A percentile compares a stretch with the other conserved stretches of the same genome.
Conservation (phyloP, 192 early-diverging fungal species). For the Backusella liffmaniae region DNA sequence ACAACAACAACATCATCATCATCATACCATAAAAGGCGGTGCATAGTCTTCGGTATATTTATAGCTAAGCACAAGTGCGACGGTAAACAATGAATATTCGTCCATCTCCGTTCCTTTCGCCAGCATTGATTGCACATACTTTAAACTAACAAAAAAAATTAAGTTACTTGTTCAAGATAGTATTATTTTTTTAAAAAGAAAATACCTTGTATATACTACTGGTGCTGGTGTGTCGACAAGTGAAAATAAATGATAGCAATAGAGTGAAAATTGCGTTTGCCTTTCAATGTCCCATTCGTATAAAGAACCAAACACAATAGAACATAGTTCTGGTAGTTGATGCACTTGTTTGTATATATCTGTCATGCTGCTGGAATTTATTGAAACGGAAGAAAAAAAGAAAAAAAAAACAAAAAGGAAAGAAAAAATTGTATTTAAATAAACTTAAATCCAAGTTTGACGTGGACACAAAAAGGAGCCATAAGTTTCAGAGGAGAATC, state of each 20-base stretch:
- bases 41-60: slow-evolving; percentile 7
- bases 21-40: slow-evolving; percentile 3
- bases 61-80: slow-evolving; percentile 4
- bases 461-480: slow-evolving; percentile 9
- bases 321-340: slow-evolving; percentile 6
- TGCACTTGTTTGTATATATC: not conserved
- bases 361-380: not conserved
- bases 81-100: slow-evolving; percentile 7
- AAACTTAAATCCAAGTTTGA: slow-evolving; percentile 9
- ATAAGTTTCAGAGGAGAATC: not conserved
- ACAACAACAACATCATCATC: not conserved
- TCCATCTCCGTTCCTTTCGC: slow-evolving; percentile 8
- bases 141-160: not conserved
- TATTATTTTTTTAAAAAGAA: not conserved
- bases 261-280: not conserved
- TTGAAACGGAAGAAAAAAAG: not conserved
- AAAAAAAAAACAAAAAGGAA: not conserved
- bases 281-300: not conserved
- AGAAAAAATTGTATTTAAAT: not conserved
- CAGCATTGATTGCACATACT: not conserved
- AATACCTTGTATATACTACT: not conserved
- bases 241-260: not conserved
- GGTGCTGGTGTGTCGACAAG: not conserved
- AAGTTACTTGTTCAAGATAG: not conserved
- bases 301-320: not conserved